These are phyloP conservation scores for Salix dunnii DNA, from an alignment of 345 rosid species.

Conservation along the genomic window DNA sequence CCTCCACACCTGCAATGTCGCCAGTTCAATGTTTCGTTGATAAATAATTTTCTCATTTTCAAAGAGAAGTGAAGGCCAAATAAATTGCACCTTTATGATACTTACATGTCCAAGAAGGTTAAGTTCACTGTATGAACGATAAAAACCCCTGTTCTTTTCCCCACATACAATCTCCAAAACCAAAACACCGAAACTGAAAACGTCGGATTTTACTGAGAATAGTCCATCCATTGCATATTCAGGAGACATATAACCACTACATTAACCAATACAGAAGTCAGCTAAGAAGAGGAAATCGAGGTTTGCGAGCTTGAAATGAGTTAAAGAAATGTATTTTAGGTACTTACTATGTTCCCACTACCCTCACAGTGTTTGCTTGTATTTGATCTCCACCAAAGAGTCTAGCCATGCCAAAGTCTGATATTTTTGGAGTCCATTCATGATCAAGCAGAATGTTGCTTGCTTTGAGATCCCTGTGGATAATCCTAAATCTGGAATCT, in stretches of 20 bases:
- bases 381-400: conserved; percentile 68
- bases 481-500: conserved; percentile 75
- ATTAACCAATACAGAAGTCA: background rate
- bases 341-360: conserved; percentile 83
- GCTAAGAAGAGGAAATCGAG: background rate
- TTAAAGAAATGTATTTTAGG: background rate
- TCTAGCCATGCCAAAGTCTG: conserved; percentile 88
- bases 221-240: conserved; percentile 81
- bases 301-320: background rate
- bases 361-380: conserved; percentile 51
- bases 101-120: conserved; percentile 82
- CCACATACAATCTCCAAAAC: conserved; percentile 63
- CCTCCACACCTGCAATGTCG: conserved; percentile 53
- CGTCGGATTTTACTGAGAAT: conserved; percentile 68
- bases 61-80: background rate
- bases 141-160: conserved; percentile 64
- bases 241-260: conserved; percentile 80
- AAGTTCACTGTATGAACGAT: conserved; percentile 49
- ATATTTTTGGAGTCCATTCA: conserved; percentile 66
- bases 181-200: conserved; percentile 73
- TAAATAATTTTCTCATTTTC: background rate
- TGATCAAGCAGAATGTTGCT: conserved; percentile 71
- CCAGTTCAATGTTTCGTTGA: background rate
- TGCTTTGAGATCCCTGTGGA: conserved; percentile 77
- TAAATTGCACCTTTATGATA: background rate